These are phyloP conservation scores for Coemansia sp. DNA, from an alignment of 192 early-diverging fungal genomes.

Conservation along the genomic window DNA sequence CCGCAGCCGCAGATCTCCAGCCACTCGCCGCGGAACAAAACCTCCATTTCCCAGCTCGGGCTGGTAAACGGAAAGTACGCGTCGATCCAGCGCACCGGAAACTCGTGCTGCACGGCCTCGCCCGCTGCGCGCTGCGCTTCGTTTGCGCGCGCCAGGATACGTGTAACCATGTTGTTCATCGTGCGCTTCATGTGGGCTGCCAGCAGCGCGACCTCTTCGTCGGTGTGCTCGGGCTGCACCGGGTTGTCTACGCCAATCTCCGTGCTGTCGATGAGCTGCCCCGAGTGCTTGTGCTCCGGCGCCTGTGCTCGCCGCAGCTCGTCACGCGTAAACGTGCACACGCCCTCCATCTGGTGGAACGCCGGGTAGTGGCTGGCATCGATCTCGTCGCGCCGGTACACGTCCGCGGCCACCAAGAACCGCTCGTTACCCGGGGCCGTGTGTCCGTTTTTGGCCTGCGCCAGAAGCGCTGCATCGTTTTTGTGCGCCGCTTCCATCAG, in stretches of 20 bases:
- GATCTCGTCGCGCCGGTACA: slow-evolving; percentile 96
- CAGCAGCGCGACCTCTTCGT: slow-evolving; percentile 55
- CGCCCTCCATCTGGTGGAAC: slow-evolving; percentile 98
- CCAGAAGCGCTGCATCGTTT: slow-evolving; percentile 8
- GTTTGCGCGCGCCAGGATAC: slow-evolving; percentile 58
- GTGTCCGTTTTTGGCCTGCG: slow-evolving; percentile 24
- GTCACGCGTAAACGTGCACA: slow-evolving; percentile 55
- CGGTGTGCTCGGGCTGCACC: slow-evolving; percentile 67
- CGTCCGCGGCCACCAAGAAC: slow-evolving; percentile 93
- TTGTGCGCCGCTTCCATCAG: slow-evolving; percentile 56
- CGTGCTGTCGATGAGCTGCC: slow-evolving; percentile 24
- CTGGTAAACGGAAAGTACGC: slow-evolving; percentile 94
- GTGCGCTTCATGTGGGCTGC: slow-evolving; percentile 72
- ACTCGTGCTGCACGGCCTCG: slow-evolving; percentile 5
- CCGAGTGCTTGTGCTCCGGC: background rate
- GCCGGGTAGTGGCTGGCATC: slow-evolving; percentile 94
- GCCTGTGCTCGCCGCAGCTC: slow-evolving; percentile 20
- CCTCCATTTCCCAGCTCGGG: slow-evolving; percentile 97
- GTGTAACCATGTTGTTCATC: slow-evolving; percentile 79
- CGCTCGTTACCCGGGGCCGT: slow-evolving; percentile 51
- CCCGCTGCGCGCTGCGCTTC: slow-evolving; percentile 16
- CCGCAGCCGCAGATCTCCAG: slow-evolving; percentile 93
- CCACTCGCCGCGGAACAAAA: slow-evolving; percentile 91
- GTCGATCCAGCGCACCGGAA: slow-evolving; percentile 93
- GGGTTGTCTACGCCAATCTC: slow-evolving; percentile 66